phyloP scores from a whole-genome alignment of 2,329 filamentous ascomycete genomes.

The Aschersonia sp. region DNA sequence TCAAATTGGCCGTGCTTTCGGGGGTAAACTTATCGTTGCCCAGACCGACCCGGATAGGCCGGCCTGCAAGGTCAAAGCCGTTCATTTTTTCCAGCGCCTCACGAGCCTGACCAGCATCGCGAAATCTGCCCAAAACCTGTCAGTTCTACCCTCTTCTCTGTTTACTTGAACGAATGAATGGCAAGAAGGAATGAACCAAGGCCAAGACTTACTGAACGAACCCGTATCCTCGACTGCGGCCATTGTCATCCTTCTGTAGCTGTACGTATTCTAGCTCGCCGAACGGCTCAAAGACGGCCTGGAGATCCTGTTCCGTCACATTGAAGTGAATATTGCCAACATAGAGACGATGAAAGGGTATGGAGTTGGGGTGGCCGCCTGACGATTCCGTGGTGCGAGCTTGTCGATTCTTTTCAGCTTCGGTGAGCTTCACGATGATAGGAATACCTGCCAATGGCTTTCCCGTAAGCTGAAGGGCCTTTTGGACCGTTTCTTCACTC shows the following conservation, averaged over 20 bases:
- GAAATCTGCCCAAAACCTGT: slow-evolving; percentile 44
- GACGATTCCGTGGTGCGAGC: slow-evolving; percentile 65
- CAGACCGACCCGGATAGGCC: slow-evolving; percentile 94
- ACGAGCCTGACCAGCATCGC: slow-evolving; percentile 78
- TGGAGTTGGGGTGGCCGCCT: slow-evolving; percentile 59
- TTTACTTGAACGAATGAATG: background rate
- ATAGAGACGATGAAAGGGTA: slow-evolving; percentile 95
- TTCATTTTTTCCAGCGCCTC: slow-evolving; percentile 99
- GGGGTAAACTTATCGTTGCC: slow-evolving; percentile 99
- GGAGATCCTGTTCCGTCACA: slow-evolving; percentile 89
- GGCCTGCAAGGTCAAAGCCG: slow-evolving; percentile 92
- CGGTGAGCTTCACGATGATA: slow-evolving; percentile 94
- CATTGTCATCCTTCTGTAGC: slow-evolving; percentile 87
- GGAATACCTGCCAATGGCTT: slow-evolving; percentile 97
- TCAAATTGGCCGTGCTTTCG: slow-evolving; percentile 82
- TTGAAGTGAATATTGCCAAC: slow-evolving; percentile 99
- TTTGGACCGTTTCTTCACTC: slow-evolving; percentile 81
- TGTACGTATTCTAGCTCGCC: slow-evolving; percentile 96
- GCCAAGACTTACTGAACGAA: slow-evolving; percentile 81
- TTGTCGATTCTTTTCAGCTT: slow-evolving; percentile 98
- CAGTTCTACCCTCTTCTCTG: background rate
- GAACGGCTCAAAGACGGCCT: slow-evolving; percentile 94
- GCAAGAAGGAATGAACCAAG: background rate
- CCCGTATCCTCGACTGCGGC: slow-evolving; percentile 85
- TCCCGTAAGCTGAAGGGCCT: slow-evolving; percentile 94